Evolutionary conservation across 2,329 filamentous ascomycete genomes (phyloP), one percentile per base, ranked within the genome.

Genomic region (Cryphonectria carpinicola): DNA sequence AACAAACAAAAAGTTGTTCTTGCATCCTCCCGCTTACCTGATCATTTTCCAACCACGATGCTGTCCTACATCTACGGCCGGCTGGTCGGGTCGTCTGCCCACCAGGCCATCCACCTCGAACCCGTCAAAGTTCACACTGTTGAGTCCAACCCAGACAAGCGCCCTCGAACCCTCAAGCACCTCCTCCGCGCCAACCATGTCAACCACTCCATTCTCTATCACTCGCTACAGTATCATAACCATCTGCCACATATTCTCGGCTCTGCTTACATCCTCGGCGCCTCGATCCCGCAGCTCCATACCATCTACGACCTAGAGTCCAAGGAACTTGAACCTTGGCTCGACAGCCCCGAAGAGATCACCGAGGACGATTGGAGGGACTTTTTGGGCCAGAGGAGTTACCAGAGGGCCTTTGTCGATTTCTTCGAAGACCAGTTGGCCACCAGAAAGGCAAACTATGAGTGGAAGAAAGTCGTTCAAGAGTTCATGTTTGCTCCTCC

Each of bases 391-490:
- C 89, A 94, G 78, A 87, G 87, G 76, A 89, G 84, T 73, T 98
- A 97, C 78, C 94, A 99, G 81, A 88, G 95, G 71, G 95, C 94
- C 0, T 99, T 91, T 78, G 85, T 99, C 69, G 95, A 99, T 79
- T 98, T 96, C 79, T 98, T 97, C 78, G 96, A 99, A 79, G 96
- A 99, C 79, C 90, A 94, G 76, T 84, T 98, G 41, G 94, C 93
- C 3, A 82, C 88, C 80, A 82, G 84, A 39, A 64, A 67, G 35
- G 63, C 67, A 56, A 88, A 89, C 49, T 98, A 98, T 79, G 88
- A 97, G 78, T 98, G 96, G 93, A 93, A 92, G 77, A 84, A 86
- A 67, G 88, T 97, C 3, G 84, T 97, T 11, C 83, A 89, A 3
- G 88, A 95, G 72, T 98, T 92, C 78, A 81, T 99, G 62, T 93